Evolutionary conservation across 805 yeast genomes (phyloP).

Genomic region (Candida endomychidarum): DNA sequence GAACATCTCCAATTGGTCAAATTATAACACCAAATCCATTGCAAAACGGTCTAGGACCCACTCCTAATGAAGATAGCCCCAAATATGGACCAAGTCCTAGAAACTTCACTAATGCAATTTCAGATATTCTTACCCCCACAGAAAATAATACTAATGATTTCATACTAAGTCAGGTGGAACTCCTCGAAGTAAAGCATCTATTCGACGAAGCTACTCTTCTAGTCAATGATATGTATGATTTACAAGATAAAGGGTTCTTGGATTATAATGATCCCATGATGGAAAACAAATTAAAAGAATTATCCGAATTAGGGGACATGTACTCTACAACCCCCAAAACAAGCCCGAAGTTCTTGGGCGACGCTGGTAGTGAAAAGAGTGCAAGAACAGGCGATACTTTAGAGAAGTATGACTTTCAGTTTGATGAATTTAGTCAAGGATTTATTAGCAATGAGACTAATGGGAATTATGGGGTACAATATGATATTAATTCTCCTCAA

Average conservation of each 20-base stretch:
- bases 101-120: conserved; percentile 15
- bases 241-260: conserved; percentile 17
- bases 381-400: conserved; percentile 13
- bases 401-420: conserved; percentile 20
- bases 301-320: conserved; percentile 1
- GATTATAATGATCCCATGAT: conserved; percentile 7
- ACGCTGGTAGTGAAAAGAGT: not conserved
- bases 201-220: conserved; percentile 36
- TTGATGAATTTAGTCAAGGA: conserved; percentile 20
- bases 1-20: too few relatives aligned
- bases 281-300: conserved; percentile 5
- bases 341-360: not conserved
- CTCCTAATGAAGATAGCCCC: not conserved
- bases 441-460: conserved; percentile 10
- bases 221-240: conserved; percentile 32
- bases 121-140: conserved; percentile 16
- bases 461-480: conserved; percentile 9
- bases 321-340: not conserved
- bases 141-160: conserved; percentile 8
- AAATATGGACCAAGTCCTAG: not conserved
- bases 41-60: too few relatives aligned
- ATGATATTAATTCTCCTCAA: conserved; percentile 13
- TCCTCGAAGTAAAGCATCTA: conserved; percentile 17
- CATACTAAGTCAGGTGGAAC: conserved; percentile 7
- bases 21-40: too few relatives aligned